These are phyloP conservation scores for Avena eriantha DNA, from an alignment of 176 grass and related monocot species.

Conservation along the genomic window DNA sequence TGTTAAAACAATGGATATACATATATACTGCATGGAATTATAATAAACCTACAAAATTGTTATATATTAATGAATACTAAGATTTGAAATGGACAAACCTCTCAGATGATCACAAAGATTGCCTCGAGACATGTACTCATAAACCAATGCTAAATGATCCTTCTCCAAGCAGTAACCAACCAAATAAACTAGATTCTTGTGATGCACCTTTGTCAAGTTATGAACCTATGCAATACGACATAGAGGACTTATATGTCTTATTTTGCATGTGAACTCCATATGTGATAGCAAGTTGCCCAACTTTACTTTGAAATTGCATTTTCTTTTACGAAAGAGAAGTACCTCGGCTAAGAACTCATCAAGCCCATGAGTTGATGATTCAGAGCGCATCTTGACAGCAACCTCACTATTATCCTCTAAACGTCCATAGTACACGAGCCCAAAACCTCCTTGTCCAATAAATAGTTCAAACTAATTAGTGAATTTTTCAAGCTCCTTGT, in stretches of 20 bases:
- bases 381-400: slow-evolving; percentile 48
- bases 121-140: slow-evolving; percentile 1
- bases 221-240: neutral
- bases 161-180: slow-evolving; percentile 10
- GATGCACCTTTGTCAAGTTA: slow-evolving; percentile 22
- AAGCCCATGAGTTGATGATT: slow-evolving; percentile 26
- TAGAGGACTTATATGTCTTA: neutral
- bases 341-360: slow-evolving; percentile 55
- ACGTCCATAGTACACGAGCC: slow-evolving; percentile 34
- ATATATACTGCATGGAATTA: neutral
- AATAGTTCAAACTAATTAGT: slow-evolving; percentile 29
- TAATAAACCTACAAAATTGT: no score
- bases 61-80: neutral
- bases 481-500: slow-evolving; percentile 35
- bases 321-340: neutral
- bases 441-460: slow-evolving; percentile 53
- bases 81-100: neutral
- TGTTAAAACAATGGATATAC: neutral
- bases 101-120: neutral
- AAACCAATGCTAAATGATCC: neutral
- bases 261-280: neutral
- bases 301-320: neutral
- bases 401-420: slow-evolving; percentile 35
- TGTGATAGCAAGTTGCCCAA: neutral
- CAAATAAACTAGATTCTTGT: slow-evolving; percentile 25